phyloP scores from a whole-genome alignment of 495 filamentous ascomycete genomes.

The Viridothelium virens region DNA sequence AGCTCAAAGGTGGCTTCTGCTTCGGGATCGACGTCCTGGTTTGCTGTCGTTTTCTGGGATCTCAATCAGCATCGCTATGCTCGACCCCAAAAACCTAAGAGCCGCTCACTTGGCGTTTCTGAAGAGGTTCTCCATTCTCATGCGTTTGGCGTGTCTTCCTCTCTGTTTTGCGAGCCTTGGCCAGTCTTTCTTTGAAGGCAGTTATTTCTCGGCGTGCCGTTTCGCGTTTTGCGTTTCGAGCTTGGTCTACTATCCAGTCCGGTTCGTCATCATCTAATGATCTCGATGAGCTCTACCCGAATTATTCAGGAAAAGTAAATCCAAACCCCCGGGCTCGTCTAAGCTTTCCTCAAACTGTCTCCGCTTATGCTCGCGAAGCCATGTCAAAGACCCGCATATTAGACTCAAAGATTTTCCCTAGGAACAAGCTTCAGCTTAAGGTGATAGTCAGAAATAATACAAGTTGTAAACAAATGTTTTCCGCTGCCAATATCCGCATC shows the following conservation, averaged over 20 bases:
- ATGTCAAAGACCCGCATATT: slow-evolving; percentile 87
- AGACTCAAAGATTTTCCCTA: slow-evolving; percentile 95
- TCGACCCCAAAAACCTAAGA: neutral
- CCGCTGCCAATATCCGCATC: too few relatives aligned
- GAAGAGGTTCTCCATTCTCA: slow-evolving; percentile 40
- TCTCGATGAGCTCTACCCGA: neutral
- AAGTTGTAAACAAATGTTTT: too few relatives aligned
- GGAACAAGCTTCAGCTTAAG: neutral
- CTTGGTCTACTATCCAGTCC: slow-evolving; percentile 79
- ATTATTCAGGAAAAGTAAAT: neutral
- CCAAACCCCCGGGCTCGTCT: slow-evolving; percentile 26
- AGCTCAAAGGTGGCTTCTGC: slow-evolving; percentile 69
- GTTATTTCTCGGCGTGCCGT: slow-evolving; percentile 57
- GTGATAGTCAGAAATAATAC: too few relatives aligned
- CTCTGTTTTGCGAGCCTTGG: slow-evolving; percentile 62
- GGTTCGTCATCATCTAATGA: slow-evolving; percentile 65
- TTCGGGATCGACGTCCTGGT: slow-evolving; percentile 34
- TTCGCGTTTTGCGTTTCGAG: slow-evolving; percentile 56
- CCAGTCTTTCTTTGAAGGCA: slow-evolving; percentile 63
- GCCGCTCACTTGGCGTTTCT: slow-evolving; percentile 45
- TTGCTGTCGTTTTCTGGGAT: slow-evolving; percentile 32
- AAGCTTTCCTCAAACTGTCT: slow-evolving; percentile 51
- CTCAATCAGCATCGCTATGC: slow-evolving; percentile 1
- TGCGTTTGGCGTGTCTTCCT: slow-evolving; percentile 47
- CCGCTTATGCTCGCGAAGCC: slow-evolving; percentile 80